Evolutionary conservation across 257 asterid species (phyloP), one percentile per base, ranked within the genome.

Genomic region (Eucommia ulmoides): DNA sequence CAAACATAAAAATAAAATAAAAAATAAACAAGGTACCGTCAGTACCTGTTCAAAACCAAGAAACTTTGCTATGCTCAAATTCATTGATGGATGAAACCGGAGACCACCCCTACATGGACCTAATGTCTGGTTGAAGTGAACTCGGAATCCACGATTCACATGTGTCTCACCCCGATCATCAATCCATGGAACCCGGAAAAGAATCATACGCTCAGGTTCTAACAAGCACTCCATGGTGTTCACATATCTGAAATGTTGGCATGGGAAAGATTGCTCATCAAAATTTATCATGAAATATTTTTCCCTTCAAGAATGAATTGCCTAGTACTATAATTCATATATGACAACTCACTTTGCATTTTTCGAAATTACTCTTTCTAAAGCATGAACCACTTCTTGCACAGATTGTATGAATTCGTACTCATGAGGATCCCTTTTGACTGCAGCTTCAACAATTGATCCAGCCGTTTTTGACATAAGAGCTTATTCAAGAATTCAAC

Each of bases 31-130:
- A 41, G 24, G 19, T 35, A 55, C 24, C 44, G 47, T 20, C 59
- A 56, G 16, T 53, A 85, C 98, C 98, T 89, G 98, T 58, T 77
- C 85, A 75, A 89, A 89, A 65, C 96, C 75, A 57, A 89, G 98
- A 73, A 89, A 89, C 66, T 89, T 89, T 35, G 96, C 93, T 64
- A 79, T 71, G 76, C 98, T 81, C 81, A 89, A 72, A 78, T 67
- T 89, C 96, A 89, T 82, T 18, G 68, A 74, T 21, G 96, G 88
- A 65, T 89, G 98, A 68, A 89, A 89, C 38, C 94, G 96, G 33
- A 89, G 83, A 45, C 96, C 98, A 60, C 98, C 98, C 68, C 98
- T 77, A 82, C 94, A 89, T 20, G 98, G 98, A 65, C 98, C 98
- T 56, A 89, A 80, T 50, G 96, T 72, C 81, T 85, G 96, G 70